Percentiles rank a stretch among this genome's conserved stretches.
These are phyloP conservation scores for Alloteropsis angusta DNA, from an alignment of 202 grass and related monocot genomes.

Conservation along the genomic window DNA sequence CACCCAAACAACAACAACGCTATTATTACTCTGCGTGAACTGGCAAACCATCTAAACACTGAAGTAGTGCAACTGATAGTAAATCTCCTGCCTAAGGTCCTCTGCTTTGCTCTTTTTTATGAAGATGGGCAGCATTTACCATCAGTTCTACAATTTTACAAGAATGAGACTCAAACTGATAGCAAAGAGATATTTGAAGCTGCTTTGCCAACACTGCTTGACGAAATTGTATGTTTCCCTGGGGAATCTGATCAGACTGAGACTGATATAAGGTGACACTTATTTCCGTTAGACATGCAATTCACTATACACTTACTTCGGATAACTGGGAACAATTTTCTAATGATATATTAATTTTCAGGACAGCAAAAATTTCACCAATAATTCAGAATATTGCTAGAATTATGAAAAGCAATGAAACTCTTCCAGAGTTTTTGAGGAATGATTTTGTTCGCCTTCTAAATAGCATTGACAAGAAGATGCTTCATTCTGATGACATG, in stretches of 20 bases:
- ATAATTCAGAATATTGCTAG: slow-evolving; percentile 68
- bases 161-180: slow-evolving; percentile 58
- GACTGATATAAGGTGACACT: slow-evolving; percentile 55
- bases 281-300: slow-evolving; percentile 5
- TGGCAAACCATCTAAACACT: slow-evolving; percentile 59
- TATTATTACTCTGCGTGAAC: slow-evolving; percentile 58
- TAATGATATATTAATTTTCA: slow-evolving; percentile 35
- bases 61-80: slow-evolving; percentile 51
- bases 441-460: slow-evolving; percentile 94
- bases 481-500: slow-evolving; percentile 72
- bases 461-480: slow-evolving; percentile 84
- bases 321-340: slow-evolving; percentile 6
- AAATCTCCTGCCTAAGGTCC: slow-evolving; percentile 66
- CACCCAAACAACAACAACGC: slow-evolving; percentile 56
- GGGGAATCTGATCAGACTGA: slow-evolving; percentile 52
- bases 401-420: slow-evolving; percentile 70
- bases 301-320: not conserved
- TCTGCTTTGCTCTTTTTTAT: slow-evolving; percentile 73
- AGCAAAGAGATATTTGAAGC: slow-evolving; percentile 89
- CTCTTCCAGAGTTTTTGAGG: slow-evolving; percentile 84
- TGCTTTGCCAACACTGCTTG: slow-evolving; percentile 74
- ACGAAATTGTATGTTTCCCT: slow-evolving; percentile 92
- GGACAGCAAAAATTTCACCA: slow-evolving; percentile 60
- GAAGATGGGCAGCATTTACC: slow-evolving; percentile 60
- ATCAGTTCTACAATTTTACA: slow-evolving; percentile 88